Conservation (phyloP, 2,329 filamentous ascomycete species). For the Tolypocladium ophioglossoides region DNA sequence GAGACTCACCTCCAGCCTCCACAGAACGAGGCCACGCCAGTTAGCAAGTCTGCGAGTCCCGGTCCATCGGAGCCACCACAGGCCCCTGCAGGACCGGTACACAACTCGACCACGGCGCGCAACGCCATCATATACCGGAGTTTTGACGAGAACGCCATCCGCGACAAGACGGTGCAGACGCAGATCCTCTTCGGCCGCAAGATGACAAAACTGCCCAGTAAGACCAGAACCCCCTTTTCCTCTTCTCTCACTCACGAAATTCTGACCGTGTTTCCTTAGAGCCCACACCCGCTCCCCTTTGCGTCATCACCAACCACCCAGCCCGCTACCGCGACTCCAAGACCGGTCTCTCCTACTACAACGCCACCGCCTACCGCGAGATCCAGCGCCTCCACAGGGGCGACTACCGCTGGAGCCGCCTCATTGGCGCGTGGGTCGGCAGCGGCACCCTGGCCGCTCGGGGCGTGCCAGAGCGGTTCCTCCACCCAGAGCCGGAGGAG, state of each 20-base stretch:
- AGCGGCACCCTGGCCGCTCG: conserved; percentile 50
- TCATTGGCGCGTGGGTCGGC: conserved; percentile 78
- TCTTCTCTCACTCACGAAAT: not conserved
- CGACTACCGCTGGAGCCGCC: conserved; percentile 70
- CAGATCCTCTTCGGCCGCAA: conserved; percentile 48
- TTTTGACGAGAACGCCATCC: conserved; percentile 45
- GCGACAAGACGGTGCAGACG: conserved; percentile 46
- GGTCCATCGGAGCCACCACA: conserved; percentile 7
- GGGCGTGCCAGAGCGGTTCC: conserved; percentile 73
- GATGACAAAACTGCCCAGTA: conserved; percentile 47
- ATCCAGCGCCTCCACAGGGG: conserved; percentile 64
- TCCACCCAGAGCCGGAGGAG: conserved; percentile 24
- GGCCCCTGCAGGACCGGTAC: conserved; percentile 7
- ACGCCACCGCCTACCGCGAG: conserved; percentile 69
- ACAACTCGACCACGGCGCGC: conserved; percentile 34
- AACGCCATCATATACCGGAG: conserved; percentile 50
- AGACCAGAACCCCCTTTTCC: conserved; percentile 11
- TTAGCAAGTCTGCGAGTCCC: conserved; percentile 4
- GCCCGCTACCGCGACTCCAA: conserved; percentile 78
- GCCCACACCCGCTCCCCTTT: conserved; percentile 45
- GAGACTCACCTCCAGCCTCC: conserved; percentile 5
- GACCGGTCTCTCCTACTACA: conserved; percentile 74
- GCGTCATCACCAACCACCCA: conserved; percentile 71
- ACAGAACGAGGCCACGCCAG: conserved; percentile 5
- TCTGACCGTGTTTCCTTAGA: conserved; percentile 22